Evolutionary conservation across 805 yeast genomes (phyloP).

Genomic region (Sugiyamaella floridensis): DNA sequence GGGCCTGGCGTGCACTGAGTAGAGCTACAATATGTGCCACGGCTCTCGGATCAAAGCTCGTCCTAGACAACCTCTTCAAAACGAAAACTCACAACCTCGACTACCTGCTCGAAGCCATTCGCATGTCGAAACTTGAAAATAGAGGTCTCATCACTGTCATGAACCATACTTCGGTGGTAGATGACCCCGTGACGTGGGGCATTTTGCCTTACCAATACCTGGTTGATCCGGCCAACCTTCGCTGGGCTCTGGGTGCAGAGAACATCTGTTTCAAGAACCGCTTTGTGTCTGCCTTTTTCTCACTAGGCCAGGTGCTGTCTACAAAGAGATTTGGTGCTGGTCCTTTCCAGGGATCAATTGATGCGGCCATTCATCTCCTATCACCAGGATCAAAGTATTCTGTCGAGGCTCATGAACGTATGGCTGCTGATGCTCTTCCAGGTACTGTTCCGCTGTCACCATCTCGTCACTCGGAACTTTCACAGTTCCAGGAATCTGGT

Average conservation of each 20-base stretch:
- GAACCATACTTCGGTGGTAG: slow-evolving; percentile 71
- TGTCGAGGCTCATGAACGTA: neutral
- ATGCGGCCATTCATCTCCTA: slow-evolving; percentile 73
- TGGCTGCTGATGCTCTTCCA: neutral
- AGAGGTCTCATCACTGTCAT: slow-evolving; percentile 76
- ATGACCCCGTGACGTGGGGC: slow-evolving; percentile 90
- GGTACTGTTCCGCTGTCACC: neutral
- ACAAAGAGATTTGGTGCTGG: slow-evolving; percentile 88
- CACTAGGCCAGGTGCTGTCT: slow-evolving; percentile 81
- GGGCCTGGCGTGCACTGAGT: slow-evolving; percentile 61
- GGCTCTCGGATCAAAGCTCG: slow-evolving; percentile 55
- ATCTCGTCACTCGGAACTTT: neutral
- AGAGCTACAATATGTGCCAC: slow-evolving; percentile 61
- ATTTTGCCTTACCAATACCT: slow-evolving; percentile 68
- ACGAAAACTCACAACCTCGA: slow-evolving; percentile 58
- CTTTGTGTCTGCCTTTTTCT: slow-evolving; percentile 47
- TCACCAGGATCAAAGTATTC: slow-evolving; percentile 29
- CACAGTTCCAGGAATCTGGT: neutral
- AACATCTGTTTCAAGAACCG: slow-evolving; percentile 64
- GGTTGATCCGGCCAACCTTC: slow-evolving; percentile 52
- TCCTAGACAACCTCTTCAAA: slow-evolving; percentile 55
- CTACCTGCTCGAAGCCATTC: slow-evolving; percentile 55
- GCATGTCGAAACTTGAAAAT: slow-evolving; percentile 56
- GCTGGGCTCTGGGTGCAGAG: slow-evolving; percentile 95
- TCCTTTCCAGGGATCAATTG: slow-evolving; percentile 84